Base-by-base conservation (phyloP, 495 filamentous ascomycete species). In the Staphylotrichum longicolle region DNA sequence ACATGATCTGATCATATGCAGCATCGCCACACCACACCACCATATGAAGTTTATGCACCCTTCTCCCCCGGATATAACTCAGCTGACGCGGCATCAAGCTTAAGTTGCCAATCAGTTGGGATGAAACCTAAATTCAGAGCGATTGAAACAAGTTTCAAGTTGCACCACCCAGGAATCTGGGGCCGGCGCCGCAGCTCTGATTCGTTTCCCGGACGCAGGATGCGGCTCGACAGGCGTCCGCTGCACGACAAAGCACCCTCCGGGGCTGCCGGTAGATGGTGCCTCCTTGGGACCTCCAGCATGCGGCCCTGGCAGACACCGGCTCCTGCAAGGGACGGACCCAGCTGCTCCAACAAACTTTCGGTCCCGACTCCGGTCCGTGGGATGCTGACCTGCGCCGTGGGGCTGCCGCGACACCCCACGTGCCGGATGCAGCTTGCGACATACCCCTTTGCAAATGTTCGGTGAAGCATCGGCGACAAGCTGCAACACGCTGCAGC, bases 281-380 rank as follows among this genome's bases (percentile, higher is more conserved):
- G 50, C 15, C 35, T 51, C 40, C 35, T 39, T 39, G 9, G 37
- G 3, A 14, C 4, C 34, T 27, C 34, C 7, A 30, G 20, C 52
- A 42, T 42, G 32, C 20, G 52, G 39, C 7, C 27, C 20, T 20
- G 33, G 27, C 52, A 54, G 52, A 42, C 52, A 39, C 32, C 15
- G 35, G 4, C 37, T 44, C 5, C 42, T 44, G 34, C 50, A 53
- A 27, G 5, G 5, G 35, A 20, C 50, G 14, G 34, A 39, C 34
- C 34, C 50, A 10, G 39, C 4, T 30, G 37, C 10, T 10, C 37
- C 20, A 7, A 54, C 35, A 41, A 30, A n/a, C 55, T 33, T 14
- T 57, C 55, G 55, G 55, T 57, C 55, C 55, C 55, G 55, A 57
- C 44, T 47, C 44, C 44, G 14, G 32, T 33, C 44, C 55, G 42